Percentiles rank a stretch among this genome's conserved stretches.
These are phyloP conservation scores for Colletotrichum sp. DNA, from an alignment of 2,329 filamentous ascomycete species.

Conservation along the genomic window DNA sequence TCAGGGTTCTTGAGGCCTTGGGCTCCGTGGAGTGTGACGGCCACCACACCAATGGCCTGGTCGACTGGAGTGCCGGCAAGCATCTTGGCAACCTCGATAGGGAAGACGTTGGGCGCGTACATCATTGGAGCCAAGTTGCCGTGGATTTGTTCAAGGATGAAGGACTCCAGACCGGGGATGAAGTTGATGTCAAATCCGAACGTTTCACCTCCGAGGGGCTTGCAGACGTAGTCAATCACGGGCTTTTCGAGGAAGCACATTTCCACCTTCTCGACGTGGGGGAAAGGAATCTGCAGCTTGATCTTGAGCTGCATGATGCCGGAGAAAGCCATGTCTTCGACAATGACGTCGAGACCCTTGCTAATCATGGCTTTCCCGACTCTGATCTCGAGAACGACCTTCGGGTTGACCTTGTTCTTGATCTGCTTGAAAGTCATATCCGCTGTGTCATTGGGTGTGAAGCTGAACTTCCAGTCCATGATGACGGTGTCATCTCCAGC, in stretches of 20 bases:
- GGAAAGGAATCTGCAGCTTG: conserved; percentile 95
- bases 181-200: conserved; percentile 99
- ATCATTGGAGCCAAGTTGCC: conserved; percentile 95
- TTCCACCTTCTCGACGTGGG: conserved; percentile 92
- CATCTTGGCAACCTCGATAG: conserved; percentile 98
- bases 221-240: conserved; percentile 95
- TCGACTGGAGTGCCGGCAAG: conserved; percentile 92
- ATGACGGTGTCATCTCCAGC: conserved; percentile 93
- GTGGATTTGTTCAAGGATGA: conserved; percentile 97
- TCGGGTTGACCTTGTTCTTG: conserved; percentile 96
- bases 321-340: conserved; percentile 96
- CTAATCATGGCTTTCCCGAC: conserved; percentile 96
- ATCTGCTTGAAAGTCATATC: conserved; percentile 91
- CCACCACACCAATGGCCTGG: conserved; percentile 92
- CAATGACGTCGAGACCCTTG: conserved; percentile 96
- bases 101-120: conserved; percentile 97
- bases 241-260: conserved; percentile 93
- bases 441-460: conserved; percentile 91
- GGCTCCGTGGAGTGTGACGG: conserved; percentile 88
- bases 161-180: conserved; percentile 89
- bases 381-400: conserved; percentile 92
- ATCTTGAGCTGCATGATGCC: conserved; percentile 97
- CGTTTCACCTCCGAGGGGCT: conserved; percentile 91
- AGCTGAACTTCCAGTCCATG: conserved; percentile 99
- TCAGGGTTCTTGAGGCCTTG: conserved; percentile 94